These are phyloP conservation scores for Colletotrichum liaoningense DNA, from an alignment of 2,329 filamentous ascomycete species.

Conservation along the genomic window DNA sequence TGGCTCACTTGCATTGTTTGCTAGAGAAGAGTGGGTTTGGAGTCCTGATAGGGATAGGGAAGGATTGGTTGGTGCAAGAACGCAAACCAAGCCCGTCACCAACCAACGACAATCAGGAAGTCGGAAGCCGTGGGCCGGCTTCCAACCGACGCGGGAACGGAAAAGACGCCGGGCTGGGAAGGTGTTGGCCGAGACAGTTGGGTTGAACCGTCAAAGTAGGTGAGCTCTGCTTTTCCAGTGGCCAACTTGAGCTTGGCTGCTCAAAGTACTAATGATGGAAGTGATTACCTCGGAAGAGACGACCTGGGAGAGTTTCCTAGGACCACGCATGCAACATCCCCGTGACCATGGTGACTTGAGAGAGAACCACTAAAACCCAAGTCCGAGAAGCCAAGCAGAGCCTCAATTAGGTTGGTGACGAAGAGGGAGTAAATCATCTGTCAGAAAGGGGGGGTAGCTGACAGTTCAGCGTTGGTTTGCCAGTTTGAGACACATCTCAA, in stretches of 20 bases:
- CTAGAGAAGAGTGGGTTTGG: conserved; percentile 5
- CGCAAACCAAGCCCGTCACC: not conserved
- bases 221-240: not conserved
- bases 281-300: not conserved
- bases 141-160: conserved; percentile 1
- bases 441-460: not conserved
- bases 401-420: not conserved
- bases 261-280: not conserved
- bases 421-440: not conserved
- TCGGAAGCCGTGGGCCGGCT: not conserved
- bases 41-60: not conserved
- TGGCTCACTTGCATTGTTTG: conserved; percentile 7
- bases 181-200: not conserved
- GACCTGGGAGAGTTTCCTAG: not conserved
- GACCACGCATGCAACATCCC: not conserved
- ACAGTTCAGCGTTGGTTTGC: not conserved
- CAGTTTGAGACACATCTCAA: not conserved
- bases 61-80: conserved; percentile 1
- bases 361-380: not conserved
- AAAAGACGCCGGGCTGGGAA: conserved; percentile 7
- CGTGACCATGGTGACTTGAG: not conserved
- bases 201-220: not conserved
- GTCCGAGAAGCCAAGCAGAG: not conserved
- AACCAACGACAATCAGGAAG: conserved; percentile 1
- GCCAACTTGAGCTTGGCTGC: not conserved